Base-by-base conservation (phyloP, 2,329 filamentous ascomycete genomes). In the Colletotrichum theobromicola region DNA sequence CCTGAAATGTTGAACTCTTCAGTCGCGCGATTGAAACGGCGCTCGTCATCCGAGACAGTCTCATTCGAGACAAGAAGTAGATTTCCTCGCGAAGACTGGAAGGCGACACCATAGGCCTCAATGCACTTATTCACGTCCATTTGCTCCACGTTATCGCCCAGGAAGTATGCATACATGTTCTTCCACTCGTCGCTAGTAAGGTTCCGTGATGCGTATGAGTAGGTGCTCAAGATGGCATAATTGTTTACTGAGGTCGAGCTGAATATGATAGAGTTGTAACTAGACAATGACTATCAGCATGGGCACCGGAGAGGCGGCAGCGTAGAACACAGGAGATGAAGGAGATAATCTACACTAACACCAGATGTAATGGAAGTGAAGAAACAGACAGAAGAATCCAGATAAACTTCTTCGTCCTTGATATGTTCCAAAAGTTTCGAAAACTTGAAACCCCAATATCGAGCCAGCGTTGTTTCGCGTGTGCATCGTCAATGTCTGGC, bases 401-500 rank as follows among this genome's bases (percentile, higher is more conserved):
- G 6, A 64, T 6, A 2, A 28, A 1, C n/a, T 30, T 76, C 8
- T 74, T 77, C 16, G 61, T 70, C 2, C 60, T 72, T 69, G 26
- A 46, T 7, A 12, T 76, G 63, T 46, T 77, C 77, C 9, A 77
- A 32, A 35, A 63, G 8, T 80, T 80, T 5, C 76, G 70, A 0
- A 80, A 57, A 0, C 74, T 78, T 4, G 77, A 78, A 4, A 80
- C 76, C 1, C 79, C 79, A 42, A 80, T 77, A 32, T 81, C 79
- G 2, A 79, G 50, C 76, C 77, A 78, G 1, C 64, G 64, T 1
- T 72, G 66, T 0, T 64, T 34, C 1, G 32, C 65, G 30, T 80
- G 79, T 2, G 77, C 78, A 4, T 57, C 50, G 32, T 84, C 79
- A 2, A 85, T 70, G 21, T 84, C 79, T 0, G 58, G 62, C 8